Percentiles rank a stretch among this genome's conserved stretches.
Conservation (phyloP, 2,329 filamentous ascomycete genomes). For the Aspergillus vadensis region DNA sequence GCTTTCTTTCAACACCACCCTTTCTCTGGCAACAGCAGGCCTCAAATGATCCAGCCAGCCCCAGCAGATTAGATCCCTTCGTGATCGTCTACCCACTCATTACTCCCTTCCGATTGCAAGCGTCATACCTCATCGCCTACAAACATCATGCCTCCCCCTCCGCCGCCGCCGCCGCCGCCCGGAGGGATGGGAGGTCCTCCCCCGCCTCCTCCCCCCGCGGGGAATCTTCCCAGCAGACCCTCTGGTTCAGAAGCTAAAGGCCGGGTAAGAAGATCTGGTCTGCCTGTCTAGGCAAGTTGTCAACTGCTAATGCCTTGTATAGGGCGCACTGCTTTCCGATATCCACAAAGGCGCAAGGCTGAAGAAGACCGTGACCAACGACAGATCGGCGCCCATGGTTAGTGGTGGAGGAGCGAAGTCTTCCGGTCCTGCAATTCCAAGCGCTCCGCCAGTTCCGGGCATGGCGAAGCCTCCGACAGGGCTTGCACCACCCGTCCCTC, state of each 20-base stretch:
- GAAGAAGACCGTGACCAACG: slow-evolving; percentile 87
- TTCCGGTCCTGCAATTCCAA: slow-evolving; percentile 80
- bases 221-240: slow-evolving; percentile 58
- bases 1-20: slow-evolving; percentile 20
- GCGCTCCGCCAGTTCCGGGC: slow-evolving; percentile 39
- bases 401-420: slow-evolving; percentile 61
- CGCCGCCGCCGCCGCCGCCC: slow-evolving; percentile 68
- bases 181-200: slow-evolving; percentile 62
- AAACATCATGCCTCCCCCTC: slow-evolving; percentile 54
- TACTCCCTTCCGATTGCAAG: slow-evolving; percentile 7
- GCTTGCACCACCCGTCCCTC: slow-evolving; percentile 64
- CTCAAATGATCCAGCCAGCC: slow-evolving; percentile 17
- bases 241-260: slow-evolving; percentile 57
- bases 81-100: slow-evolving; percentile 12
- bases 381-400: slow-evolving; percentile 80
- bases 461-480: slow-evolving; percentile 27
- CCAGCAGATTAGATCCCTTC: slow-evolving; percentile 16
- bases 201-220: slow-evolving; percentile 64
- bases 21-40: slow-evolving; percentile 5
- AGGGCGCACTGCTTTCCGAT: slow-evolving; percentile 86
- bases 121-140: slow-evolving; percentile 14
- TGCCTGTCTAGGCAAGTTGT: neutral
- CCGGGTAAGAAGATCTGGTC: slow-evolving; percentile 61
- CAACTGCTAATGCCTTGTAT: slow-evolving; percentile 23
- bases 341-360: slow-evolving; percentile 79